Percentiles rank a stretch among this genome's conserved stretches.
Conservation (phyloP, 2,329 filamentous ascomycete genomes). For the Thelonectria olida region DNA sequence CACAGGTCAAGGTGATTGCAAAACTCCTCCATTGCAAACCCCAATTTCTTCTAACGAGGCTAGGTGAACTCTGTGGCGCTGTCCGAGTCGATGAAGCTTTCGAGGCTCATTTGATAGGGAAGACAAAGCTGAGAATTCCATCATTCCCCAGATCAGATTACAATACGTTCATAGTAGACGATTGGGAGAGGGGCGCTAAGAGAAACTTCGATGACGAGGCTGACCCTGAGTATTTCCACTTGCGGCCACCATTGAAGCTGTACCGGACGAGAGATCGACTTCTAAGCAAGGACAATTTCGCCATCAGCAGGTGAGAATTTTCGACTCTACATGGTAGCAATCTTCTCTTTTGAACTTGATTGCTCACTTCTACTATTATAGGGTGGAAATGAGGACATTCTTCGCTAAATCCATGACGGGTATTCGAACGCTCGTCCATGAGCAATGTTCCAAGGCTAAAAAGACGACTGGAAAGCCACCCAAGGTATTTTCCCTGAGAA, state of each 20-base stretch:
- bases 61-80: constrained; percentile 6
- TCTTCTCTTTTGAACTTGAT: neutral
- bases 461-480: neutral
- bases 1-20: neutral
- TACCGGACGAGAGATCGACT: neutral
- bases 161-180: neutral
- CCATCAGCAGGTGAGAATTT: neutral
- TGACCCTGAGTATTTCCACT: neutral
- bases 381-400: constrained; percentile 10
- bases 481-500: constrained; percentile 1
- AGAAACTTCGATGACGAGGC: neutral
- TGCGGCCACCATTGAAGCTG: neutral
- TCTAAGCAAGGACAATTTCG: neutral
- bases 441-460: neutral
- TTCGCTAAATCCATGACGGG: constrained; percentile 9
- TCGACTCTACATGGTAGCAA: too few relatives aligned
- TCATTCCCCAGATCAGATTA: neutral
- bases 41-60: neutral
- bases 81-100: constrained; percentile 13
- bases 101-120: neutral
- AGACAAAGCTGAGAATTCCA: constrained; percentile 1
- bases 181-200: constrained; percentile 3
- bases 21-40: too few relatives aligned
- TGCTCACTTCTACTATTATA: neutral
- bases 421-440: constrained; percentile 4